Conservation (phyloP, 352 stramenopile genomes). For the Pythium oligandrum region DNA sequence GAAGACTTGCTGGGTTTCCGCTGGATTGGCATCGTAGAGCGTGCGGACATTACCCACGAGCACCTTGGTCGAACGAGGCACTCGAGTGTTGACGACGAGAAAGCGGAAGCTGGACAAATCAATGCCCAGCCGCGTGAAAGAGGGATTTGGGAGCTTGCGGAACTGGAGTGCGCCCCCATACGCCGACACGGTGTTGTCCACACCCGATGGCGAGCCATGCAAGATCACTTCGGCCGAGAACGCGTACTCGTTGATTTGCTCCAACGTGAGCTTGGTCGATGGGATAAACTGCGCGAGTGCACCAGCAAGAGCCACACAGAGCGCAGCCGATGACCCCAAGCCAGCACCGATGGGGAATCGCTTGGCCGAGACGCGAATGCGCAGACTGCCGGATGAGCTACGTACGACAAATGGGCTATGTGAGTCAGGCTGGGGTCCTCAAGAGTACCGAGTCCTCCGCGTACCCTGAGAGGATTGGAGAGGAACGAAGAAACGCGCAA, state of each 20-base stretch:
- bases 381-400: slow-evolving; percentile 15
- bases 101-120: slow-evolving; percentile 75
- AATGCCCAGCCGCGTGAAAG: slow-evolving; percentile 38
- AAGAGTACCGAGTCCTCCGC: no score
- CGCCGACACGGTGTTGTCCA: slow-evolving; percentile 90
- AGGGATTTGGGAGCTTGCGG: slow-evolving; percentile 40
- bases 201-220: slow-evolving; percentile 87
- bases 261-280: slow-evolving; percentile 16
- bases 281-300: slow-evolving; percentile 33
- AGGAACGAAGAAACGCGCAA: slow-evolving; percentile 46
- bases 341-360: slow-evolving; percentile 83
- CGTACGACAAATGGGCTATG: background rate
- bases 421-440: no score
- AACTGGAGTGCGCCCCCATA: slow-evolving; percentile 87
- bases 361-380: slow-evolving; percentile 42
- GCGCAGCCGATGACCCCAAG: slow-evolving; percentile 88
- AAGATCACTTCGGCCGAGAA: slow-evolving; percentile 87
- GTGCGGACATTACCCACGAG: slow-evolving; percentile 75
- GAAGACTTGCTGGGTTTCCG: slow-evolving; percentile 51
- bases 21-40: slow-evolving; percentile 48
- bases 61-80: slow-evolving; percentile 83
- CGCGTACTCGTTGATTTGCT: slow-evolving; percentile 82
- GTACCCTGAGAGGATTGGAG: slow-evolving; percentile 11
- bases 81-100: slow-evolving; percentile 88
- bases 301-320: slow-evolving; percentile 83